These are phyloP conservation scores for Phyllosticta capitalensis DNA, from an alignment of 2,329 filamentous ascomycete species.

Conservation along the genomic window DNA sequence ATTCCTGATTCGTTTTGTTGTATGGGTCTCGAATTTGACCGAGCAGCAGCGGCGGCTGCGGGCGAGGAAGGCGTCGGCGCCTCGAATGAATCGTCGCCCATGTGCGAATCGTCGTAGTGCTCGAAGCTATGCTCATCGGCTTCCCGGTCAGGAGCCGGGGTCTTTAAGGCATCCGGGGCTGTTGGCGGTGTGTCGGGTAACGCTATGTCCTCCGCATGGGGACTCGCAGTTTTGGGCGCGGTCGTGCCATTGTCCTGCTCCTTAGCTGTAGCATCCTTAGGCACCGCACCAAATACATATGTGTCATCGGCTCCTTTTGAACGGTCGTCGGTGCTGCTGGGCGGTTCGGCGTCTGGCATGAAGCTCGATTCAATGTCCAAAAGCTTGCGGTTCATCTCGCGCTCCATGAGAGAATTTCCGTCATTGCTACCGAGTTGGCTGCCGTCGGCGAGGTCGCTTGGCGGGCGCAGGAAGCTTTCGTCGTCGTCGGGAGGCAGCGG, in stretches of 20 bases:
- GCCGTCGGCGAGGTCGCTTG: constrained; percentile 19
- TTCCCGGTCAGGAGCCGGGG: constrained; percentile 24
- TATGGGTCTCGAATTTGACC: constrained; percentile 17
- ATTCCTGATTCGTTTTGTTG: constrained; percentile 5
- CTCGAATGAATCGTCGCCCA: constrained; percentile 19
- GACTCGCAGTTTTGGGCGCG: neutral
- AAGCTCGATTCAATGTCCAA: constrained; percentile 57
- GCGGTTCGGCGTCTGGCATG: constrained; percentile 47
- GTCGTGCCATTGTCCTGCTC: neutral
- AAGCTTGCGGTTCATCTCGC: constrained; percentile 49
- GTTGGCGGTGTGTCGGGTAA: constrained; percentile 27
- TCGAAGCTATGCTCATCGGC: constrained; percentile 14
- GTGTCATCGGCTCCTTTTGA: constrained; percentile 35
- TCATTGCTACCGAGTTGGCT: constrained; percentile 26
- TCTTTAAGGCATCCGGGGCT: constrained; percentile 34
- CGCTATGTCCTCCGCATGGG: constrained; percentile 12
- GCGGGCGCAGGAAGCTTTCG: constrained; percentile 28
- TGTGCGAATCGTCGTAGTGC: constrained; percentile 17
- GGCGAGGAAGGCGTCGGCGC: constrained; percentile 34
- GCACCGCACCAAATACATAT: constrained; percentile 32
- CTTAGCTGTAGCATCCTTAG: constrained; percentile 11
- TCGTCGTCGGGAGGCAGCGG: constrained; percentile 31
- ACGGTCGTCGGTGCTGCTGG: constrained; percentile 7
- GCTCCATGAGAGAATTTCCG: constrained; percentile 40
- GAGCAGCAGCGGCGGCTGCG: constrained; percentile 32